Conservation (phyloP, 2,329 filamentous ascomycete species). For the Exutisphaerella laricina region DNA sequence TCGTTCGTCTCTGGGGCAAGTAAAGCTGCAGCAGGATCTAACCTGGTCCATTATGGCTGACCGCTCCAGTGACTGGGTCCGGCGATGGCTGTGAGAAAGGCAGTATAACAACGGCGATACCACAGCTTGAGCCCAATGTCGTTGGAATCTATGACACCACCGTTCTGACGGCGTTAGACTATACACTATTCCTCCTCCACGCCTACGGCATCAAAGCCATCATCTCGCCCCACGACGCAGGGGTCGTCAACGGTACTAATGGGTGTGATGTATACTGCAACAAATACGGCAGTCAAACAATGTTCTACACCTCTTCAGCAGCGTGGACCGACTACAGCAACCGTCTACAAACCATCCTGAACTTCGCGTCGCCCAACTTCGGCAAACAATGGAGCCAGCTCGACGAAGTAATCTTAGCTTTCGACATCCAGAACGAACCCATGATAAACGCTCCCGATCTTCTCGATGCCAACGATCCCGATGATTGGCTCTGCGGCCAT, state of each 20-base stretch:
- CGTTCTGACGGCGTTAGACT: not conserved
- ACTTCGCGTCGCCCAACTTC: conserved; percentile 2
- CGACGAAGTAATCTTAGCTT: conserved; percentile 1
- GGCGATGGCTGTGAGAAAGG: conserved; percentile 4
- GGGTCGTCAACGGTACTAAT: not conserved
- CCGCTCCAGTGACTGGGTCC: not conserved
- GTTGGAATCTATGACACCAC: not conserved
- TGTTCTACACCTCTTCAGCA: not conserved
- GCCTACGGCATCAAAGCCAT: conserved; percentile 5
- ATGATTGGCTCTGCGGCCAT: conserved; percentile 1
- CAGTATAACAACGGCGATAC: not conserved
- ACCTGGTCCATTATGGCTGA: not conserved
- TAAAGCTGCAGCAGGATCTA: not conserved
- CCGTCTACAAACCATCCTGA: not conserved
- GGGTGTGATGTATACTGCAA: conserved; percentile 1
- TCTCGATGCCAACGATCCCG: conserved; percentile 1
- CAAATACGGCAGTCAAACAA: not conserved
- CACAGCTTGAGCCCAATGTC: not conserved
- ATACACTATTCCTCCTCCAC: not conserved
- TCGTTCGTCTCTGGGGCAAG: not conserved
- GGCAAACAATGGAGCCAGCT: conserved; percentile 3
- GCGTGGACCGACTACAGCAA: conserved; percentile 1
- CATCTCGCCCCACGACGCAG: conserved; percentile 4
- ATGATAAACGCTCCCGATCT: not conserved
- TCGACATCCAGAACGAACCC: conserved; percentile 4